These are phyloP conservation scores for Bjerkandera adusta DNA, from an alignment of 1,284 basidiomycete species.

Conservation along the genomic window DNA sequence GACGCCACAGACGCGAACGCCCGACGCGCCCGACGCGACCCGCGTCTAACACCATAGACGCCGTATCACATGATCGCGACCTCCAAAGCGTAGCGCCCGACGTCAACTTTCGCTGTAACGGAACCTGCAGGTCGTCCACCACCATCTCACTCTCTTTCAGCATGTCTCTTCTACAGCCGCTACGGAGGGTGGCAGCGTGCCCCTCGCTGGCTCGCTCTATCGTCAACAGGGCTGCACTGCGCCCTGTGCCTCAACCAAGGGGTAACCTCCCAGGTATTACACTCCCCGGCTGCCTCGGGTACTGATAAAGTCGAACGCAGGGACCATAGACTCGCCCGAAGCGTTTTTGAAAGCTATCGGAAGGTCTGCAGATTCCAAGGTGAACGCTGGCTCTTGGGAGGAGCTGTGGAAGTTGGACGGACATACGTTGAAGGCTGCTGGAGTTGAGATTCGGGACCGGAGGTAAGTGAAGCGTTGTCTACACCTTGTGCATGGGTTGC, in stretches of 20 bases:
- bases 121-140: too few relatives aligned
- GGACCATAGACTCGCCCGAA: slow-evolving; percentile 44
- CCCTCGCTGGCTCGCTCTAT: slow-evolving; percentile 32
- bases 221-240: slow-evolving; percentile 36
- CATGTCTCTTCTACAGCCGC: not conserved
- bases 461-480: slow-evolving; percentile 39
- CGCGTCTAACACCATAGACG: too few relatives aligned
- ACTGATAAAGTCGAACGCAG: slow-evolving; percentile 26
- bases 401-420: slow-evolving; percentile 65
- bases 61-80: too few relatives aligned
- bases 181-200: not conserved
- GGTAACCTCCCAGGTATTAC: slow-evolving; percentile 24
- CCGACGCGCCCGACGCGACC: too few relatives aligned
- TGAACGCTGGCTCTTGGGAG: slow-evolving; percentile 60
- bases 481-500: not conserved
- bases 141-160: too few relatives aligned
- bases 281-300: not conserved
- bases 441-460: slow-evolving; percentile 63
- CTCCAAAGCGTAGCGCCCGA: too few relatives aligned
- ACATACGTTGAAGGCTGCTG: slow-evolving; percentile 58
- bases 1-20: too few relatives aligned
- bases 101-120: too few relatives aligned
- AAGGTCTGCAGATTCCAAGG: slow-evolving; percentile 59
- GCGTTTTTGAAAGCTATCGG: slow-evolving; percentile 77
- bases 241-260: slow-evolving; percentile 30